Evolutionary conservation across 2,329 filamentous ascomycete species (phyloP), one percentile per base, ranked within the genome.

Genomic region (Aurifilum marmelostoma): DNA sequence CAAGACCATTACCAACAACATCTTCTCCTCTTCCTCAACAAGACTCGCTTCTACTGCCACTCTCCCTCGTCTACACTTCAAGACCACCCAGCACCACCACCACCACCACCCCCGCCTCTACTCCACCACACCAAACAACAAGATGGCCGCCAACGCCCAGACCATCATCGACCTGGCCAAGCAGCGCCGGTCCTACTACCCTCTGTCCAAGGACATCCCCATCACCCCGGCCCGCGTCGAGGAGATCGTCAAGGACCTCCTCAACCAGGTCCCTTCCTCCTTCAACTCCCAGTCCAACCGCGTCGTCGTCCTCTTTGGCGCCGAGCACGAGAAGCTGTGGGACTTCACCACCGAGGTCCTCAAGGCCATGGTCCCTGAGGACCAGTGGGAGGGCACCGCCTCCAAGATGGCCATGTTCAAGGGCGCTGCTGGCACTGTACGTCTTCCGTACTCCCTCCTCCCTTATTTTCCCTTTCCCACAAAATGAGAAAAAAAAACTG

Each of bases 211-310:
- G 81, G 81, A 87, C 71, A 84, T 90, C 34, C 76, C 88, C 76
- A 83, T 91, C 78, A 78, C 84, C 75, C 83, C 85, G 73, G 79
- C 81, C 67, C 84, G 86, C 75, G 83, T 94, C 79, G 81, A 87
- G 75, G 87, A 91, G 75, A 87, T 94, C 76, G 85, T 89, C 78
- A 82, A 84, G 78, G 79, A 88, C 73, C 84, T 88, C 67, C 83
- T 96, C 73, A 83, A 88, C 70, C 85, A 93, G 79, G 85, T 91
- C 1, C 94, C 94, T 56, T 91, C 88, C 65, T 89, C 90, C 73
- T 97, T 97, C 90, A 97, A 97, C 88, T 92, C 89, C 56, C 94
- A 97, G 84, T 89, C 89, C 74, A 91, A 92, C 73, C 90, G 94
- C 70, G 82, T 91, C 69, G 87, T 97, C 62, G 87, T 97, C 65